Conservation (phyloP, 225 moss, liverwort and hornwort genomes). For the Takakia lepidozioides region DNA sequence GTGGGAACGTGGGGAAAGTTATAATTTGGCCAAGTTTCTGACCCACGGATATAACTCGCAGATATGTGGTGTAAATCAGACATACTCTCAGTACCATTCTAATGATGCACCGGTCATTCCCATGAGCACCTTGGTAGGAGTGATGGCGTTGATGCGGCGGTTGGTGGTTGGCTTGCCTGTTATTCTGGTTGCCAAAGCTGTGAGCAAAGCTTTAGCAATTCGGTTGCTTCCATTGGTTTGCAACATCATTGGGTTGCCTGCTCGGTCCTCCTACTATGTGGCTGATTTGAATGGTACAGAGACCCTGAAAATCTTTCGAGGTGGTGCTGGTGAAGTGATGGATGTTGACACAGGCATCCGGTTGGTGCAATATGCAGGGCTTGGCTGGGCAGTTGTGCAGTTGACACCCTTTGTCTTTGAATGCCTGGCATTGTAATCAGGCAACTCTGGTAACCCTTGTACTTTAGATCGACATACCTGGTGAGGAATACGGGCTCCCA, state of each 20-base stretch:
- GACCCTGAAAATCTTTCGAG: conserved; percentile 13
- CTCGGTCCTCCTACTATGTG: conserved; percentile 60
- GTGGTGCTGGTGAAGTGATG: conserved; percentile 13
- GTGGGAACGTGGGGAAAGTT: no score
- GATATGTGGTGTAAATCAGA: conserved; percentile 60
- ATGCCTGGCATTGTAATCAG: conserved; percentile 28
- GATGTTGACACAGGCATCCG: conserved; percentile 85
- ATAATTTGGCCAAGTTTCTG: no score
- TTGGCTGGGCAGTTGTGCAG: conserved; percentile 81
- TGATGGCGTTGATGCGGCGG: conserved; percentile 17
- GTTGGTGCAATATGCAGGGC: conserved; percentile 63
- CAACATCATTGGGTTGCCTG: conserved; percentile 43
- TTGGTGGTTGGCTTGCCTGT: conserved; percentile 51
- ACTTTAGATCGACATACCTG: no score
- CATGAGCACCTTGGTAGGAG: conserved; percentile 14
- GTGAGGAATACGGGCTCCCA: no score
- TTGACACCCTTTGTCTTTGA: conserved; percentile 43
- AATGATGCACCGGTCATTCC: conserved; percentile 18
- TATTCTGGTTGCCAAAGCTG: conserved; percentile 40
- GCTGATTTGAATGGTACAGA: conserved; percentile 15
- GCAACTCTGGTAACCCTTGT: conserved; percentile 1
- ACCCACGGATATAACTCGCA: no score
- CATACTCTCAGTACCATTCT: conserved; percentile 32
- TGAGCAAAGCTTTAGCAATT: conserved; percentile 55
- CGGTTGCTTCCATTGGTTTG: conserved; percentile 50